Base-by-base conservation (phyloP, 1,284 basidiomycete genomes). In the Pseudozyma sp. region DNA sequence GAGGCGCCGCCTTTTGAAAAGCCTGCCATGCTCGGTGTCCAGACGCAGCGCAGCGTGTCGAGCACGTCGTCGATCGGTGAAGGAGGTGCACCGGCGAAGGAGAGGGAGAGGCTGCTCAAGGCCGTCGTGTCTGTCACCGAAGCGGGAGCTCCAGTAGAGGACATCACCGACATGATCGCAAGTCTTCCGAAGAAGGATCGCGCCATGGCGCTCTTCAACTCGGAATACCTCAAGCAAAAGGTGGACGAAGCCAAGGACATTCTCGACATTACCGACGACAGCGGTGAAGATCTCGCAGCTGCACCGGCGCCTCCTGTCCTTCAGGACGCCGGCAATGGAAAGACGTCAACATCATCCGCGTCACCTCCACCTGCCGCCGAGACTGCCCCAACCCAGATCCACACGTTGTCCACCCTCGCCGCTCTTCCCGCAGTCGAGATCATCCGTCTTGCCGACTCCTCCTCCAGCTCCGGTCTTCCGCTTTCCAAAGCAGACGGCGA, bases 151-250 rank as follows among this genome's bases (percentile, higher is more conserved):
- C 75, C 75, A 7, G 75, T 81, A 29, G 80, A 82, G 44, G 79
- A 79, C 53, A 78, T 82, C 40, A 90, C 91, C 0, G 92, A 92
- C 51, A 87, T 95, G 54, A 86, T 95, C 37, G 91, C 93, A 88
- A 90, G 90, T 71, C 87, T 96, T 29, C 90, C 92, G 4, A 94
- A 94, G 85, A 90, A 92, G 73, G 94, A 96, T 75, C 89, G 93
- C 4, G 93, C 92, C 0, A 88, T 95, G 89, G 94, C 92, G 84
- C 87, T 95, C 44, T 95, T 95, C 87, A 95, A 94, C 76, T 87
- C 88, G 9, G 92, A 94, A 73, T 88, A 92, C 40, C 87, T 95
- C 35, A 88, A 89, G 55, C 87, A 87, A 24, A 95, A 95, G 85
- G 87, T 95, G 13, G 88, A 88, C 1, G 93, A 94, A 77, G 94